Evolutionary conservation across 495 filamentous ascomycete genomes (phyloP).

Genomic region (Xylaria palmicola): DNA sequence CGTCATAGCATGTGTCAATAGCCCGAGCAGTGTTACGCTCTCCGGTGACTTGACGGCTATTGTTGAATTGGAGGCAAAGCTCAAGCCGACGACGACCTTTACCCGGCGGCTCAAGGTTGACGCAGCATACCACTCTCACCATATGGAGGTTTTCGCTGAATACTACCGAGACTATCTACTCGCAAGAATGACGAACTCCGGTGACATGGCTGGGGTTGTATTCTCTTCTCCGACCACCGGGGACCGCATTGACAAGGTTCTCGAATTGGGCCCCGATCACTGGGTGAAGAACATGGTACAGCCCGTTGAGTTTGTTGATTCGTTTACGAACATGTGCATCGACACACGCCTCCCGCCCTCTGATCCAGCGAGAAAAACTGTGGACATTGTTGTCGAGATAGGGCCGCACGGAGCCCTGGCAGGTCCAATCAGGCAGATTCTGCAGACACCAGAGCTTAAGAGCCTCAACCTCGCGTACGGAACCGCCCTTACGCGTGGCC

Average conservation of each 20-base stretch:
- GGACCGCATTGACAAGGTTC: slow-evolving; percentile 15
- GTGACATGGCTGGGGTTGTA: too few relatives aligned
- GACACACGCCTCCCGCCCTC: slow-evolving; percentile 26
- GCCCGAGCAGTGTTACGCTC: slow-evolving; percentile 45
- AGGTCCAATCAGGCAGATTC: slow-evolving; percentile 56
- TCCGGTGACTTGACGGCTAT: slow-evolving; percentile 44
- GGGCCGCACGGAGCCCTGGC: slow-evolving; percentile 59
- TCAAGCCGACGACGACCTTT: neutral
- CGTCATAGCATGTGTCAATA: slow-evolving; percentile 50
- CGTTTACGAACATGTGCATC: slow-evolving; percentile 33
- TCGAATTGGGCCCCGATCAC: slow-evolving; percentile 45
- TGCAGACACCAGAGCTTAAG: slow-evolving; percentile 38
- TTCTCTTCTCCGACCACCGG: slow-evolving; percentile 28
- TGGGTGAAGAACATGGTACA: slow-evolving; percentile 42
- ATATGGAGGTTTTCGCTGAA: slow-evolving; percentile 42
- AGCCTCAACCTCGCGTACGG: slow-evolving; percentile 37
- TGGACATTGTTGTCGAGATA: slow-evolving; percentile 58
- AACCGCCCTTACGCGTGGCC: slow-evolving; percentile 27
- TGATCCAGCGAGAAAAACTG: slow-evolving; percentile 17
- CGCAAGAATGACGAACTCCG: too few relatives aligned
- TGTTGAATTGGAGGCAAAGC: slow-evolving; percentile 15
- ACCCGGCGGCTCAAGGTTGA: slow-evolving; percentile 35
- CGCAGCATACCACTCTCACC: slow-evolving; percentile 46
- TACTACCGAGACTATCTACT: too few relatives aligned
- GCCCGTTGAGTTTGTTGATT: slow-evolving; percentile 42